Base-by-base conservation (phyloP, 768 basidiomycete genomes). In the Scleroderma citrinum region DNA sequence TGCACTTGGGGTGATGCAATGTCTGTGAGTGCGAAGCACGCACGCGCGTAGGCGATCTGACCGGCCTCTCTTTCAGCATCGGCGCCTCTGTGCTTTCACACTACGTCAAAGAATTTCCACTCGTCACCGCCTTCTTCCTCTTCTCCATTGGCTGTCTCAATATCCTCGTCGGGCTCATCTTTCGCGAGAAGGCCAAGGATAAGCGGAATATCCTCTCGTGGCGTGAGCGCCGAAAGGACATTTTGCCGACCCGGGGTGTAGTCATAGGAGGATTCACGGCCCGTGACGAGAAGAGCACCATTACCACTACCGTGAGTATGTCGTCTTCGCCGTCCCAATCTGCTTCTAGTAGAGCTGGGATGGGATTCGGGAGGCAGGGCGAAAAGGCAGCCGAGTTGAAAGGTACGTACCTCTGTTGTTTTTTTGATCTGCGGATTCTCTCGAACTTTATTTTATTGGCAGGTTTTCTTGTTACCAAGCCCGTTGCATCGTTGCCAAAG, bases 61-160 rank as follows among this genome's bases (percentile, higher is more conserved):
- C 6, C 41, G 20, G n/a, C n/a, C 38, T 24, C 36, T 11, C 34
- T 14, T 16, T 23, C 12, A 84, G 82, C 8, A 77, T 85, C 55
- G 82, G 82, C 3, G 83, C 84, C 0, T 77, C 82, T 47, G 76
- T 85, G 47, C 81, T 87, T 52, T 84, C 84, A 2, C 85, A 88
- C 71, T 76, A 84, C 58, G 88, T 92, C 50, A 81, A 87, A 53
- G 80, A 78, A 59, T 92, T 94, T 66, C 81, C 91, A 2, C 83
- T 93, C 56, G 91, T 92, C 52, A 77, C 91, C 2, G 87, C 85
- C 24, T 92, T 89, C 75, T 78, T 92, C 70, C 73, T 92, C 55
- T 92, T 92, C 66, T 77, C 86, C 51, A 59, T 92, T 46, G 90
- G 87, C 5, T 90, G 87, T 65, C 64, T 87, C 60, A 91, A 94